phyloP scores from a whole-genome alignment of 495 filamentous ascomycete species.

The Aspergillus homomorphus region DNA sequence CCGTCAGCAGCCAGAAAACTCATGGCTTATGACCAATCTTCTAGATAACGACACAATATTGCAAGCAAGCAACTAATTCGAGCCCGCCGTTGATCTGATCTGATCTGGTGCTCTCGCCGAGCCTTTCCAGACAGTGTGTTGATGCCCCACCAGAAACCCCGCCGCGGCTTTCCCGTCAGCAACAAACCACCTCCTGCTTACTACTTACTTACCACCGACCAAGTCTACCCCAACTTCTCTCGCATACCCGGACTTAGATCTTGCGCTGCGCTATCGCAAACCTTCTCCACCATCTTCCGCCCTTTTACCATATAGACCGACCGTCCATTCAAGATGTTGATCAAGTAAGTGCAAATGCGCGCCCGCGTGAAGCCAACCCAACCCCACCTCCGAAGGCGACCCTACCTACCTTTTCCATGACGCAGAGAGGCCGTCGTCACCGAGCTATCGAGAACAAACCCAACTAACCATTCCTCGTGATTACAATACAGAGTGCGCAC shows the following conservation, averaged over 20 bases:
- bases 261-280: background rate
- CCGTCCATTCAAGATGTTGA: slow-evolving; percentile 40
- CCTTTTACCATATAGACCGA: background rate
- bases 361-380: background rate
- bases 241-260: background rate
- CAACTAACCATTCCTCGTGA: slow-evolving; percentile 12
- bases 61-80: too few relatives aligned
- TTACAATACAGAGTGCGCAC: slow-evolving; percentile 76
- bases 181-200: slow-evolving; percentile 15
- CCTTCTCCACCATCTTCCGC: background rate
- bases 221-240: slow-evolving; percentile 14
- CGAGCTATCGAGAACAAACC: too few relatives aligned
- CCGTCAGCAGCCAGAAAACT: too few relatives aligned
- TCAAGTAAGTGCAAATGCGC: slow-evolving; percentile 37
- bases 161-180: slow-evolving; percentile 20
- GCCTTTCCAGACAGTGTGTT: background rate
- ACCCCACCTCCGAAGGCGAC: background rate
- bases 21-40: too few relatives aligned
- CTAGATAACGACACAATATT: too few relatives aligned
- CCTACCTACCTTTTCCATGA: too few relatives aligned
- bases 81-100: too few relatives aligned
- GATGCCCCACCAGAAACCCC: slow-evolving; percentile 22
- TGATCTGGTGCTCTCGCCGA: background rate
- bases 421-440: background rate
- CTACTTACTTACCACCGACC: too few relatives aligned